Conservation (phyloP, 257 asterid species). For the Dorcoceras hygrometricum region DNA sequence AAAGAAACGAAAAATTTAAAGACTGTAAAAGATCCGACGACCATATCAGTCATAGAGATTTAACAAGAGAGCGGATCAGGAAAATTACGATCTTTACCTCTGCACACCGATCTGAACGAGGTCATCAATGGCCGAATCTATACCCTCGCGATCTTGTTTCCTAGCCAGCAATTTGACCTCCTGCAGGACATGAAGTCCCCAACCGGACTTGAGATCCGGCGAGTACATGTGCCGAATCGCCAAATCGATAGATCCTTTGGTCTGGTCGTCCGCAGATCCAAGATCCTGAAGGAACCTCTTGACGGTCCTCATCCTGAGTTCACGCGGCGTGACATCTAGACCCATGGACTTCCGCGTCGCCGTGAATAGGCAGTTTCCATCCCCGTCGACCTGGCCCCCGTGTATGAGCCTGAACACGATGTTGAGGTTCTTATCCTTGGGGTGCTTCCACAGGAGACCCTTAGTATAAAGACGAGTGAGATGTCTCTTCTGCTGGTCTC, state of each 20-base stretch:
- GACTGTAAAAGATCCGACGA: conserved; percentile 9
- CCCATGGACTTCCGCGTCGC: conserved; percentile 69
- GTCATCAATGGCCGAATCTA: conserved; percentile 75
- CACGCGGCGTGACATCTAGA: conserved; percentile 52
- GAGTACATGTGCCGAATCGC: conserved; percentile 77
- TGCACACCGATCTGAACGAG: conserved; percentile 80
- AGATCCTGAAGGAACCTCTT: conserved; percentile 71
- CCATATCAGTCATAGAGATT: conserved; percentile 2
- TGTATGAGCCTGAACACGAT: conserved; percentile 62
- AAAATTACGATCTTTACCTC: conserved; percentile 42
- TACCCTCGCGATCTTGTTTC: conserved; percentile 57
- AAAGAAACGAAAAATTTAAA: neutral
- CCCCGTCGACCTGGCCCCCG: conserved; percentile 92
- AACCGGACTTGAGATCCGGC: conserved; percentile 88
- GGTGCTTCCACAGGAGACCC: conserved; percentile 92
- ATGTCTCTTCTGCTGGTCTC: conserved; percentile 75
- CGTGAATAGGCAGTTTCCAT: conserved; percentile 86
- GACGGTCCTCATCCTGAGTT: conserved; percentile 66
- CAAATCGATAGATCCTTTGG: conserved; percentile 46
- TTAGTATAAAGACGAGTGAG: conserved; percentile 52
- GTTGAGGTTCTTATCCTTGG: conserved; percentile 43
- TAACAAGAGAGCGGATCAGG: neutral
- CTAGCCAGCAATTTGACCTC: conserved; percentile 74
- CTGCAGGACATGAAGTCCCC: conserved; percentile 98
- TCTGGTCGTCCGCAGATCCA: conserved; percentile 56